These are phyloP conservation scores for Vaucheria bursata DNA, from an alignment of 352 stramenopile species.

Conservation along the genomic window DNA sequence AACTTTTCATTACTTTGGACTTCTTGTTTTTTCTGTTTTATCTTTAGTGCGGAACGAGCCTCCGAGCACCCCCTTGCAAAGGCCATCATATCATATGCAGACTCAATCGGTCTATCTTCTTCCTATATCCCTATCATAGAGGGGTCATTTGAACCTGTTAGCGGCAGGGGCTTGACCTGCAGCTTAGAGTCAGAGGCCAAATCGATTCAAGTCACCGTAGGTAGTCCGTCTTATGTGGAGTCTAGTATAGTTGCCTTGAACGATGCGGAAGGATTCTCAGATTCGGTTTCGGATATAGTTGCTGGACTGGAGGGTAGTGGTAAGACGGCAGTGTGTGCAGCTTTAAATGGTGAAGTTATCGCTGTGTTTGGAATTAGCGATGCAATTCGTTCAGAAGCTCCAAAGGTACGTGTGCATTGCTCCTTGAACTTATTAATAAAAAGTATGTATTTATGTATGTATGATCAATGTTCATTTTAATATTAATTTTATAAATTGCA, in stretches of 20 bases:
- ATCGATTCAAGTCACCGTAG: constrained; percentile 7
- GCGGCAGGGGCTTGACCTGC: constrained; percentile 22
- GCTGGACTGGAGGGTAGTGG: constrained; percentile 13
- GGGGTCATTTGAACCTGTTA: constrained; percentile 15
- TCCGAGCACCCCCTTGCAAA: constrained; percentile 83
- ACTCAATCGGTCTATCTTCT: background rate
- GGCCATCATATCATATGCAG: background rate
- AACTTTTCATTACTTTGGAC: no score
- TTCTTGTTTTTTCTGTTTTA: no score
- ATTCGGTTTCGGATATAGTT: no score
- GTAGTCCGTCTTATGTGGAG: constrained; percentile 23
- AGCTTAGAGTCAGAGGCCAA: background rate
- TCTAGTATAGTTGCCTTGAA: no score
- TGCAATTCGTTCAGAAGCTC: constrained; percentile 27
- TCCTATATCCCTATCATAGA: constrained; percentile 1
- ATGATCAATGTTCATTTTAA: no score
- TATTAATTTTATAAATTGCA: no score
- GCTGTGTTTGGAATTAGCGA: constrained; percentile 28
- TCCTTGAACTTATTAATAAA: no score
- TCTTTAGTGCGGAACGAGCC: constrained; percentile 77
- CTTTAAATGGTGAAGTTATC: constrained; percentile 13
- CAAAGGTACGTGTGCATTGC: constrained; percentile 19
- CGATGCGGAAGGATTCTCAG: no score
- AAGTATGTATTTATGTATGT: no score
- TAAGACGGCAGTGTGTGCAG: constrained; percentile 22